These are phyloP conservation scores for Sindora glabra DNA, from an alignment of 306 rosid genomes.

Conservation along the genomic window DNA sequence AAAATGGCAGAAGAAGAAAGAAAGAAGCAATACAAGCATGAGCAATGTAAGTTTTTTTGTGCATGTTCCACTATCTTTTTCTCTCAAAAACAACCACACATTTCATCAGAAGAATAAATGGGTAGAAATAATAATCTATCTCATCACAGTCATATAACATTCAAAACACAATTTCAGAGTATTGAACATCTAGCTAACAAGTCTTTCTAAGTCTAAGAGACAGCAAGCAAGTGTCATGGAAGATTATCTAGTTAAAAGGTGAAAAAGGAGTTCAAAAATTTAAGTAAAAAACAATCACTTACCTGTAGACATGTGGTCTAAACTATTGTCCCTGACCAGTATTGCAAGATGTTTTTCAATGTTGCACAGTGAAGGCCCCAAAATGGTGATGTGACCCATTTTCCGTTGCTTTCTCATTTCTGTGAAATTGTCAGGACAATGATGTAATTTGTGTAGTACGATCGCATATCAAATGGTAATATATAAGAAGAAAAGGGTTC, in stretches of 20 bases:
- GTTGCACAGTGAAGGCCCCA: slow-evolving; percentile 49
- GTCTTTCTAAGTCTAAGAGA: too few relatives aligned
- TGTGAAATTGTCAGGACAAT: slow-evolving; percentile 19
- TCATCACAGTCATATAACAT: neutral
- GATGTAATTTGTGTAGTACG: slow-evolving; percentile 3
- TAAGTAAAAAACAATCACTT: neutral
- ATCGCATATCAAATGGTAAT: neutral
- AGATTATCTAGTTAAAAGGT: neutral
- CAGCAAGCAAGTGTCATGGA: neutral
- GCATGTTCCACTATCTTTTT: neutral
- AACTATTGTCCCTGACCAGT: slow-evolving; percentile 31
- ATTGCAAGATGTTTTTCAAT: slow-evolving; percentile 45
- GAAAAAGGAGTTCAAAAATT: neutral
- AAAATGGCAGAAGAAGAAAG: neutral
- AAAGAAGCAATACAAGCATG: neutral
- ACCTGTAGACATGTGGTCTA: slow-evolving; percentile 38
- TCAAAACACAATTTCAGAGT: neutral
- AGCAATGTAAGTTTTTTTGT: neutral
- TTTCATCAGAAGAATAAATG: neutral
- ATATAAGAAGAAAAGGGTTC: neutral
- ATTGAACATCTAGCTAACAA: neutral
- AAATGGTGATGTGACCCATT: slow-evolving; percentile 93
- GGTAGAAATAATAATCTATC: neutral
- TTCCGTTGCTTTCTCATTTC: slow-evolving; percentile 89
- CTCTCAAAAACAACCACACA: neutral